Conservation (phyloP, 331 rosid species). For the Erythrophleum ivorense region DNA sequence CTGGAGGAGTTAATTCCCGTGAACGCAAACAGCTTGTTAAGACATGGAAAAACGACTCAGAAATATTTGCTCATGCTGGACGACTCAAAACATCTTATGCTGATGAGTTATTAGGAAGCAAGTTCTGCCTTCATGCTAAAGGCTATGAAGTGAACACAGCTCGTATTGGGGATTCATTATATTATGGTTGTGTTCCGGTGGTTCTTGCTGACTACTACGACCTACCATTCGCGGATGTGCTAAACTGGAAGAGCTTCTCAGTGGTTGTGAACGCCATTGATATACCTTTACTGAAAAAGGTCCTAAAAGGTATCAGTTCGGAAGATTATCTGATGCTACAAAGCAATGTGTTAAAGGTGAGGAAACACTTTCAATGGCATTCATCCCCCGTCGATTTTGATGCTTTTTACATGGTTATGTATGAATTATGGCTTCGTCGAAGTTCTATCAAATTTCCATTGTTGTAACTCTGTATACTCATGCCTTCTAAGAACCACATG, state of each 20-base stretch:
- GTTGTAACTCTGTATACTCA: not conserved
- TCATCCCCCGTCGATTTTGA: constrained; percentile 64
- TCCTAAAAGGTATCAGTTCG: constrained; percentile 58
- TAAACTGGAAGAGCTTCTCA: constrained; percentile 86
- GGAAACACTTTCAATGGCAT: constrained; percentile 89
- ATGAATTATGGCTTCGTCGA: constrained; percentile 86
- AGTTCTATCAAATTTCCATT: constrained; percentile 49
- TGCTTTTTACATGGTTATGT: constrained; percentile 85
- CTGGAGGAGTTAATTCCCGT: constrained; percentile 75
- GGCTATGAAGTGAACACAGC: constrained; percentile 93
- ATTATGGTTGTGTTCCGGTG: constrained; percentile 88
- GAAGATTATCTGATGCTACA: constrained; percentile 58
- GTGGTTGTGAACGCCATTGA: constrained; percentile 70
- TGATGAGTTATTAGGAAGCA: constrained; percentile 74
- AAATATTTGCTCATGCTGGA: constrained; percentile 75
- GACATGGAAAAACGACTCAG: constrained; percentile 73
- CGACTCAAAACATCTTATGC: constrained; percentile 78
- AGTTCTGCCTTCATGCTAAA: constrained; percentile 88
- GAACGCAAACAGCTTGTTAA: constrained; percentile 56
- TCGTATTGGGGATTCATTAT: constrained; percentile 76
- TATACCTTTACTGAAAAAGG: constrained; percentile 66
- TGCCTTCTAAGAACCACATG: not conserved
- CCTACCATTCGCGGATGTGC: constrained; percentile 74
- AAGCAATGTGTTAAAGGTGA: constrained; percentile 71
- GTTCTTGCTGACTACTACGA: constrained; percentile 78